Percentiles rank a stretch among this genome's conserved stretches.
Conservation (phyloP, 179 eudicot species). For the Vitellaria paradoxa region DNA sequence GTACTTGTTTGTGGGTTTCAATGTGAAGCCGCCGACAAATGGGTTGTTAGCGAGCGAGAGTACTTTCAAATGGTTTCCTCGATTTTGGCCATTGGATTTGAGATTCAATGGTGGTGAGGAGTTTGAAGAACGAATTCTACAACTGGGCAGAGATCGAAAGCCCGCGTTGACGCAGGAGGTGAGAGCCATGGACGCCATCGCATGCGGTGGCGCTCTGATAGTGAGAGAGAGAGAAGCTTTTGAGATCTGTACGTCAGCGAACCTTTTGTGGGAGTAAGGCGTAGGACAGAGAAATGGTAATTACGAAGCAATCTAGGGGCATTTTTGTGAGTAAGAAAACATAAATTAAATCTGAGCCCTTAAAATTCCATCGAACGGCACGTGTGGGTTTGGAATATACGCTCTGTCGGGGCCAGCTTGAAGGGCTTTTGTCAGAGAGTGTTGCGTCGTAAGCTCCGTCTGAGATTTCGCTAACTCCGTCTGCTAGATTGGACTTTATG, state of each 20-base stretch:
- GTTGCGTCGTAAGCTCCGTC: slow-evolving; percentile 11
- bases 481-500: background rate
- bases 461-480: slow-evolving; percentile 9
- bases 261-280: background rate
- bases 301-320: background rate
- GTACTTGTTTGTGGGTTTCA: background rate
- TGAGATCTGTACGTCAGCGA: slow-evolving; percentile 6
- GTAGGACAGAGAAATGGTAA: background rate
- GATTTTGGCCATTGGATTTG: slow-evolving; percentile 20
- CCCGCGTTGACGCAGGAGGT: slow-evolving; percentile 42
- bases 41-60: background rate
- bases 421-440: too few relatives aligned
- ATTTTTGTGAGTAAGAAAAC: background rate
- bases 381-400: slow-evolving; percentile 19
- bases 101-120: slow-evolving; percentile 15
- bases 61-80: background rate
- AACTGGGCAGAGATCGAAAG: slow-evolving; percentile 33
- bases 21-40: background rate
- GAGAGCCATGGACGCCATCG: slow-evolving; percentile 66
- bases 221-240: background rate
- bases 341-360: slow-evolving; percentile 15
- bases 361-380: slow-evolving; percentile 16
- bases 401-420: slow-evolving; percentile 7
- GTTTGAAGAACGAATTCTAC: slow-evolving; percentile 12
- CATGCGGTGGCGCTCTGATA: slow-evolving; percentile 12